These are phyloP conservation scores for Sordariomycetes sp. DNA, from an alignment of 2,329 filamentous ascomycete genomes.

Conservation along the genomic window DNA sequence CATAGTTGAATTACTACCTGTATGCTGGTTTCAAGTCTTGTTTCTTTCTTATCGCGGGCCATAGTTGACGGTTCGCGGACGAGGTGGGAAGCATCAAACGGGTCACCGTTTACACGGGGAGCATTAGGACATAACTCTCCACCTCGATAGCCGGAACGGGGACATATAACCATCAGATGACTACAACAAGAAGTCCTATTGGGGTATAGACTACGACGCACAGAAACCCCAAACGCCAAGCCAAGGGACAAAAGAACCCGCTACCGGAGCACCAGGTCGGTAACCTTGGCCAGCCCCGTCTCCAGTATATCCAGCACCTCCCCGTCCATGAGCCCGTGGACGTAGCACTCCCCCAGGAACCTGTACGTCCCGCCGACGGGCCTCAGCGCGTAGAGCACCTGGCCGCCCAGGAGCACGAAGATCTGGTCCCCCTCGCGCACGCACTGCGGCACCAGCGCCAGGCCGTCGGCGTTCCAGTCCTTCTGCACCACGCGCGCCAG, in stretches of 20 bases:
- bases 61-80: no score
- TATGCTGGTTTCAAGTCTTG: no score
- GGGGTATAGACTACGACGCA: neutral
- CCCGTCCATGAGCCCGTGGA: constrained; percentile 15
- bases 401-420: constrained; percentile 11
- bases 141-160: no score
- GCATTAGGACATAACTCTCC: no score
- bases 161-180: no score
- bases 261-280: constrained; percentile 8
- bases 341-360: constrained; percentile 15
- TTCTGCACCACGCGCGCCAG: constrained; percentile 9
- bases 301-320: constrained; percentile 11
- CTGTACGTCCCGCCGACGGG: constrained; percentile 9
- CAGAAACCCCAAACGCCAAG: neutral
- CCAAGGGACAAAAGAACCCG: no score
- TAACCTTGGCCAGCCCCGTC: constrained; percentile 7
- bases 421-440: constrained; percentile 10
- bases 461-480: constrained; percentile 8
- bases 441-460: constrained; percentile 9
- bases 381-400: constrained; percentile 11
- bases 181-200: neutral
- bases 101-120: no score
- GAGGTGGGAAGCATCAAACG: no score
- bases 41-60: no score
- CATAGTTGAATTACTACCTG: no score